Evolutionary conservation across 305 asterid genomes (phyloP), one percentile per base, ranked within the genome.

Genomic region (Solanum aculeatissimum): DNA sequence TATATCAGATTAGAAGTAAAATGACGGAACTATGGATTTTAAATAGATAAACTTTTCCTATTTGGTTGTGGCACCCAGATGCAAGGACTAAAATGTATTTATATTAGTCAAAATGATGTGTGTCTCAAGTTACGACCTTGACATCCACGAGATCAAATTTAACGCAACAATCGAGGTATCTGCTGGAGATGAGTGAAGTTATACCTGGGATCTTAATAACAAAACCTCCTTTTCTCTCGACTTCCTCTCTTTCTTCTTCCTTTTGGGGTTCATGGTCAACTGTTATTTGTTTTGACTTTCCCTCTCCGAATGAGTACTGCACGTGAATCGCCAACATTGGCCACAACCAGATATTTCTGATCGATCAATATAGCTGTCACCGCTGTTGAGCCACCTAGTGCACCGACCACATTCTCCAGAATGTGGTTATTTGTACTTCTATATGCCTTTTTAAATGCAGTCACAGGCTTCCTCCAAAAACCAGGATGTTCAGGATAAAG

Each of bases 321-420:
- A 3, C 90, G 91, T 0, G 92, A 92, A 43, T 92, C 92, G 2
- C 95, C 95, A 16, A 92, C 91, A 29, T 91, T 90, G 38, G 91
- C 91, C 58, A 89, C 92, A 10, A 91, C 72, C 11, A 92, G 86
- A 86, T 85, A 75, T 85, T 65, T 83, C 86, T 85, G 66, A 68
- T 91, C 63, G 58, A 90, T 77, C 7, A 92, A 29, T 74, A 91
- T 90, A 16, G 95, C 92, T 1, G 93, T 89, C 35, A 88, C 90
- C 0, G 92, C 92, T 0, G 94, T 91, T 10, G 90, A 91, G 23
- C 93, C 91, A 29, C 94, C 93, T 51, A 88, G 83, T 9, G 85
- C 29, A 51, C 89, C 89, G 9, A 85, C 92, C 68, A 88, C 87
- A 72, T 85, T 89, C 70, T 86, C 88, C 35, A 90, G 80, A 47